phyloP scores from a whole-genome alignment of 1,139 yeast genomes.

The Nakaseomyces delphensis region DNA sequence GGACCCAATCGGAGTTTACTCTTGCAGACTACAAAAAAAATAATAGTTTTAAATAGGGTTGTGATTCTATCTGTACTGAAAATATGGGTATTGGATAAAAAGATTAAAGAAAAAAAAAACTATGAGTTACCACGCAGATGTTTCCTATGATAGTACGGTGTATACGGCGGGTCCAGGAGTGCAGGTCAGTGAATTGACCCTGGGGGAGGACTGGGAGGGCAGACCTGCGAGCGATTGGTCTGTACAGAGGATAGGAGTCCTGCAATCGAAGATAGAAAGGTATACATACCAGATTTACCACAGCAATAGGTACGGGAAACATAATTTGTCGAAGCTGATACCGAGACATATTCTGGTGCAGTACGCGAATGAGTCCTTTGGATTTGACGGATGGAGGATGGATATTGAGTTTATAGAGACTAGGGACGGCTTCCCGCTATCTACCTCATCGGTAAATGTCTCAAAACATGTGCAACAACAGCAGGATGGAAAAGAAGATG shows the following conservation, averaged over 20 bases:
- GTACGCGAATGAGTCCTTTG: conserved; percentile 29
- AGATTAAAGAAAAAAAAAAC: not conserved
- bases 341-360: conserved; percentile 27
- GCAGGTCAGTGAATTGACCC: conserved; percentile 18
- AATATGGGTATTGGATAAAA: too few species aligned
- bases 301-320: conserved; percentile 26
- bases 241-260: conserved; percentile 21
- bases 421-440: conserved; percentile 12
- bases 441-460: conserved; percentile 1
- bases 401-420: conserved; percentile 24
- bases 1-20: too few species aligned
- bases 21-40: too few species aligned
- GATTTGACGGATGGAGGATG: conserved; percentile 30
- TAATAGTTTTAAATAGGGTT: too few species aligned
- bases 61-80: too few species aligned
- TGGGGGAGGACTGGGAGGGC: conserved; percentile 24
- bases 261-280: conserved; percentile 26
- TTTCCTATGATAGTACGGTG: conserved; percentile 20
- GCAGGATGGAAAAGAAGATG: conserved; percentile 8
- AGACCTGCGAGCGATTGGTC: conserved; percentile 31
- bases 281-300: conserved; percentile 25
- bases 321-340: conserved; percentile 24
- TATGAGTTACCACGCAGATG: conserved; percentile 1
- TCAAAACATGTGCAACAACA: too few species aligned
- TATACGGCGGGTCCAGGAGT: conserved; percentile 18